Evolutionary conservation across 1,139 yeast genomes (phyloP).

Genomic region (Petasospora rhodanensis): DNA sequence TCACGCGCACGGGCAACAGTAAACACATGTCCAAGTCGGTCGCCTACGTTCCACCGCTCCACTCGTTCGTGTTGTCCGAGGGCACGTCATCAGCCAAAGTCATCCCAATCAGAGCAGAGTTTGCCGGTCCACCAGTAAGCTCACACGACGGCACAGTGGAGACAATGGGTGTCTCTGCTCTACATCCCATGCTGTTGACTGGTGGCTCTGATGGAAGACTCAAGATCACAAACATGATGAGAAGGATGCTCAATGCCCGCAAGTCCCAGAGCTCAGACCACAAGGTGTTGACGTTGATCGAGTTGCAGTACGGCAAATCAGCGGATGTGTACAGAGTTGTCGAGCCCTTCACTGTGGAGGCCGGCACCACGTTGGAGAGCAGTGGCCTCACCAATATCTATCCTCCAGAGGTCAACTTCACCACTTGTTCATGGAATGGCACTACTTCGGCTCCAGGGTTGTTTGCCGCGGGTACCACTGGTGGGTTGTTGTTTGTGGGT

Average conservation of each 20-base stretch:
- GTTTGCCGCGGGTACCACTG: slow-evolving; percentile 61
- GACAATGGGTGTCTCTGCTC: slow-evolving; percentile 35
- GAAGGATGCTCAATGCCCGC: slow-evolving; percentile 38
- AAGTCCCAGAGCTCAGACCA: slow-evolving; percentile 32
- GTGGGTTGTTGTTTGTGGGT: slow-evolving; percentile 68
- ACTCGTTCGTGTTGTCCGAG: slow-evolving; percentile 38
- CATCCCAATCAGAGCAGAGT: slow-evolving; percentile 34
- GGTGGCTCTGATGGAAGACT: slow-evolving; percentile 64
- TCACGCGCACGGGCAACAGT: slow-evolving; percentile 30
- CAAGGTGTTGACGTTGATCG: slow-evolving; percentile 31
- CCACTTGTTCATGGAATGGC: slow-evolving; percentile 62
- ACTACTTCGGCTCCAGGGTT: slow-evolving; percentile 45
- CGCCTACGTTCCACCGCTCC: slow-evolving; percentile 35
- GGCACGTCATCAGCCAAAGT: slow-evolving; percentile 36
- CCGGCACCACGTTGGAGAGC: slow-evolving; percentile 25
- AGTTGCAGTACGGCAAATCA: slow-evolving; percentile 35
- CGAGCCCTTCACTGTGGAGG: slow-evolving; percentile 27
- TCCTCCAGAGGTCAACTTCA: slow-evolving; percentile 51
- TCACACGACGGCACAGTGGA: slow-evolving; percentile 38
- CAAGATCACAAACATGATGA: slow-evolving; percentile 36
- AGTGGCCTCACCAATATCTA: slow-evolving; percentile 33
- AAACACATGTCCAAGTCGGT: slow-evolving; percentile 31
- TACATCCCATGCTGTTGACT: slow-evolving; percentile 58
- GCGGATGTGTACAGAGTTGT: slow-evolving; percentile 36
- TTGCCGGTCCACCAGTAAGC: slow-evolving; percentile 32